Conservation (phyloP, 768 basidiomycete species). For the Amanita fuliginea region DNA sequence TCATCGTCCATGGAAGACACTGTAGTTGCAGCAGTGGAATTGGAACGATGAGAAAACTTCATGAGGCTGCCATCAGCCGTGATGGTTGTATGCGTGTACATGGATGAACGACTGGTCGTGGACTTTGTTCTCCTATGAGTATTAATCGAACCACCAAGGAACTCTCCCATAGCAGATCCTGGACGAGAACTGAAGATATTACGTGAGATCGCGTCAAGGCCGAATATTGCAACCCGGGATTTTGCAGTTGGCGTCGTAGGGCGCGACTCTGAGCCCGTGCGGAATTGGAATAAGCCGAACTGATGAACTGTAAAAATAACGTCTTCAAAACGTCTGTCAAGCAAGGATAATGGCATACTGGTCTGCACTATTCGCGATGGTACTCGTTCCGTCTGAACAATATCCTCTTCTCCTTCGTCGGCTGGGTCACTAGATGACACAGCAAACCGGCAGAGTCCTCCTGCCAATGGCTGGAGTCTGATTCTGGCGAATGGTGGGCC, state of each 20-base stretch:
- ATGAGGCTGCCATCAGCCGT: conserved; percentile 57
- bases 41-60: conserved; percentile 64
- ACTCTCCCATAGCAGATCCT: conserved; percentile 59
- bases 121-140: conserved; percentile 63
- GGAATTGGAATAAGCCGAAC: conserved; percentile 83
- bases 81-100: conserved; percentile 57
- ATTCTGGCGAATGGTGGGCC: conserved; percentile 72
- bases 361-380: conserved; percentile 69
- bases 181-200: conserved; percentile 73
- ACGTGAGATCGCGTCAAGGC: conserved; percentile 81
- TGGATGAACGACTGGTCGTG: conserved; percentile 60
- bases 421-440: conserved; percentile 65
- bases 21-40: conserved; percentile 57
- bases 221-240: conserved; percentile 79
- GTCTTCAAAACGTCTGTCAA: neutral
- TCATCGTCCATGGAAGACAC: conserved; percentile 57
- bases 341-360: conserved; percentile 36
- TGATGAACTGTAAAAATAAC: conserved; percentile 53
- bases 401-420: conserved; percentile 73
- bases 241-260: conserved; percentile 79
- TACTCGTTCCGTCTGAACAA: conserved; percentile 69
- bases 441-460: conserved; percentile 69
- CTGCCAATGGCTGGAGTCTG: conserved; percentile 73
- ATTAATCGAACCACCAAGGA: conserved; percentile 66
- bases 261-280: conserved; percentile 58